Evolutionary conservation across 2,329 filamentous ascomycete species (phyloP).

Genomic region (Xylariaceae sp.): DNA sequence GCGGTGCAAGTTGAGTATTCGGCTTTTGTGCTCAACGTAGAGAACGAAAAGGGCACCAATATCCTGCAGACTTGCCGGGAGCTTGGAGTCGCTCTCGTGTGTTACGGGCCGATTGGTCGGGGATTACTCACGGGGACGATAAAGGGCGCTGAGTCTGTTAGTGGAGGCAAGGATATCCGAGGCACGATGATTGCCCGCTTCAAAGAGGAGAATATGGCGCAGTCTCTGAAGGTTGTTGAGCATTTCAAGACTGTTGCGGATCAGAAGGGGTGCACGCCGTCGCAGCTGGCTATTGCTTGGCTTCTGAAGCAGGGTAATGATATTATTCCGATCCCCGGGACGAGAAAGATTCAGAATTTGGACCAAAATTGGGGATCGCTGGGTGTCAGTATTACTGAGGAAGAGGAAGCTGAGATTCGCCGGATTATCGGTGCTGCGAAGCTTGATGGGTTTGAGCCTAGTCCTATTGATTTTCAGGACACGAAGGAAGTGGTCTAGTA

Average conservation of each 20-base stretch:
- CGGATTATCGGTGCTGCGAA: no score
- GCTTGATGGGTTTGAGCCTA: no score
- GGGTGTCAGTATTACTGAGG: slow-evolving; percentile 22
- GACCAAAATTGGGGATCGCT: slow-evolving; percentile 31
- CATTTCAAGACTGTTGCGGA: slow-evolving; percentile 17
- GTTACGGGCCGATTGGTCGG: slow-evolving; percentile 39
- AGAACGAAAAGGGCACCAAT: slow-evolving; percentile 33
- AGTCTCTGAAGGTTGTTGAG: slow-evolving; percentile 24
- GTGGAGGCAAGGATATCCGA: slow-evolving; percentile 2
- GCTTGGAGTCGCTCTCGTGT: slow-evolving; percentile 41
- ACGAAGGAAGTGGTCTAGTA: no score
- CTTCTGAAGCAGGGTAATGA: slow-evolving; percentile 44
- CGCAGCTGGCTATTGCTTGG: slow-evolving; percentile 57
- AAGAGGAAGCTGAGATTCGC: slow-evolving; percentile 16
- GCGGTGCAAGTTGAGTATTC: slow-evolving; percentile 52
- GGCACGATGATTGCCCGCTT: slow-evolving; percentile 35
- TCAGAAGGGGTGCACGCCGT: slow-evolving; percentile 37
- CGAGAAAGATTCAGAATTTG: slow-evolving; percentile 33
- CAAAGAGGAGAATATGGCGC: slow-evolving; percentile 40
- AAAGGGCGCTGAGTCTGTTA: slow-evolving; percentile 19
- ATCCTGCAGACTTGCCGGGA: slow-evolving; percentile 43
- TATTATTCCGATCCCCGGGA: slow-evolving; percentile 38
- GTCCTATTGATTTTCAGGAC: no score
- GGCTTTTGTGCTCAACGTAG: slow-evolving; percentile 47
- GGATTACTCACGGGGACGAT: slow-evolving; percentile 42